Evolutionary conservation across 371 early-diverging fungal genomes (phyloP), one percentile per base, ranked within the genome.

Genomic region (Enterocytospora artemiae): DNA sequence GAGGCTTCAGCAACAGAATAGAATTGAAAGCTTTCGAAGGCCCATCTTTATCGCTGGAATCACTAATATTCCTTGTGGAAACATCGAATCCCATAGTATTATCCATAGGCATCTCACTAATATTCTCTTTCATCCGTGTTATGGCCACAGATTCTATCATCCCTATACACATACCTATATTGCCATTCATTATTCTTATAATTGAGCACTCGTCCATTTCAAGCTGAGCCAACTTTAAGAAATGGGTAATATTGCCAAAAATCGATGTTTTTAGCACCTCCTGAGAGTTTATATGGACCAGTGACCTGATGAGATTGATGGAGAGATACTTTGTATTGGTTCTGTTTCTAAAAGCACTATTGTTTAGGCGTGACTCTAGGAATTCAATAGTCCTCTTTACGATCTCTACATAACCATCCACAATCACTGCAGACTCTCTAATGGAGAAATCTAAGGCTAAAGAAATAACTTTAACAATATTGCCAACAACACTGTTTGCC

Each of bases 221-320:
- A 43, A 71, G 43, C 9, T 59, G 59, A 22, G 73, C 63, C 20
- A 76, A 55, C 53, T 76, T 74, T 34, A 75, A 53, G 56, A 79
- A 79, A 59, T 77, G 69, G 14, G 65, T 48, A 16, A 79, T 67
- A 59, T 79, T 79, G n/a, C 66, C 69, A 44, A 41, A 64, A 25
- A 75, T 71, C 34, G 72, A 63, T 3, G 70, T 67, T 48, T 66
- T 65, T 2, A 79, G 67, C 1, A 74, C 72, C 27, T 73, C 76
- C 18, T 71, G 67, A 9, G 76, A 45, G 16, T 73, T 70, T 0
- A 71, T 53, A 32, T 67, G 61, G 18, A 68, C 48, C 3, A 75
- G 52, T 7, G 59, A 28, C 18, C 43, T 51, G 20, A 68, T 46
- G 12, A 77, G 52, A 57, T 70, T 74, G 45, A 70, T 50, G 1